Conservation (phyloP, 306 rosid genomes). For the Vigna trinervia region DNA sequence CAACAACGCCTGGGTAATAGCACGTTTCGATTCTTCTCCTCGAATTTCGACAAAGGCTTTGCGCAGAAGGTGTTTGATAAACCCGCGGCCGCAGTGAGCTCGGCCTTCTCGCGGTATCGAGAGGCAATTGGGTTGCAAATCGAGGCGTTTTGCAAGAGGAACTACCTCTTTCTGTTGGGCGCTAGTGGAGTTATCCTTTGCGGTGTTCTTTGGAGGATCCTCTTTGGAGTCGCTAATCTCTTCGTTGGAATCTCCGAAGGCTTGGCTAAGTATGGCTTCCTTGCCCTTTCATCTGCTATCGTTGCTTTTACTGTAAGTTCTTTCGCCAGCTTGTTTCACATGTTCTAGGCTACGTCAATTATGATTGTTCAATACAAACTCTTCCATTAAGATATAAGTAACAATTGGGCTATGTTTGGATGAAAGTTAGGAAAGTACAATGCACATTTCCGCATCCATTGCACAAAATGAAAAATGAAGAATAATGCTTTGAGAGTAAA, state of each 20-base stretch:
- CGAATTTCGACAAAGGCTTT: constrained; percentile 47
- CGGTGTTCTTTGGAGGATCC: constrained; percentile 74
- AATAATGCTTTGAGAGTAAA: not conserved
- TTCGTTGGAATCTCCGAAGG: constrained; percentile 83
- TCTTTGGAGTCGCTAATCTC: constrained; percentile 79
- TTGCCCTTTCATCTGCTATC: constrained; percentile 90
- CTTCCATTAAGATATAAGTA: constrained; percentile 9
- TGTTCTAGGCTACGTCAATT: not conserved
- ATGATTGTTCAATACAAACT: not conserved
- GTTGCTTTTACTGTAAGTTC: constrained; percentile 85
- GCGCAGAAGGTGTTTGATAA: constrained; percentile 62
- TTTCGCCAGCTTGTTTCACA: constrained; percentile 26
- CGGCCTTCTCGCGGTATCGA: constrained; percentile 73
- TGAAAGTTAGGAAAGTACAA: not conserved
- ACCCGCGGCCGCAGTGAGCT: constrained; percentile 57
- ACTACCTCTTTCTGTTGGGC: constrained; percentile 65
- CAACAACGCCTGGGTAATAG: constrained; percentile 9
- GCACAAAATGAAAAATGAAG: not conserved
- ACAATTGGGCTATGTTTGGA: not conserved
- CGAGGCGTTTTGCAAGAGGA: constrained; percentile 83
- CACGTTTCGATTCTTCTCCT: constrained; percentile 62
- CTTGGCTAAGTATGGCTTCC: constrained; percentile 96
- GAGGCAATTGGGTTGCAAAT: constrained; percentile 84
- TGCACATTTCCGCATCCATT: not conserved
- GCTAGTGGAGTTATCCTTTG: constrained; percentile 72